These are phyloP conservation scores for Kwoniella mangroviensis DNA, from an alignment of 768 basidiomycete genomes.

Conservation along the genomic window DNA sequence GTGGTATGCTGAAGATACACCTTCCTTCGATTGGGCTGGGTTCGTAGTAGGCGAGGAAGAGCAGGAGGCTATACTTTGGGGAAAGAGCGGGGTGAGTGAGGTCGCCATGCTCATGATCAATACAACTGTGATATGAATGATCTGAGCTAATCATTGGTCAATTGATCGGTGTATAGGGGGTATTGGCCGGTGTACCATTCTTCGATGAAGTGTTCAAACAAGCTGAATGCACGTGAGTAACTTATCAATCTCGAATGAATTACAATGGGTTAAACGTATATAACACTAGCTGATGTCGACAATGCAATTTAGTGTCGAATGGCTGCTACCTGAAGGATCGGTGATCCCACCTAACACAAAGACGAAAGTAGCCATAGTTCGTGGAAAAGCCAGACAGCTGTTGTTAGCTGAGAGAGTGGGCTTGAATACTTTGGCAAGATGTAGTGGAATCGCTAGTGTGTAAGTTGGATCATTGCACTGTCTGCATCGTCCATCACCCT, in stretches of 20 bases:
- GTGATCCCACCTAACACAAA: slow-evolving; percentile 70
- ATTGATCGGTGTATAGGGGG: slow-evolving; percentile 56
- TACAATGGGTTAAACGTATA: neutral
- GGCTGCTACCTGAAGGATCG: slow-evolving; percentile 87
- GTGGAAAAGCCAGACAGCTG: slow-evolving; percentile 82
- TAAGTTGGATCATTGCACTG: slow-evolving; percentile 58
- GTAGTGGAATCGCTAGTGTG: slow-evolving; percentile 96
- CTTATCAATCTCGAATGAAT: neutral
- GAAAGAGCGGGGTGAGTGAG: slow-evolving; percentile 77
- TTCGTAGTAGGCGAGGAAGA: slow-evolving; percentile 91
- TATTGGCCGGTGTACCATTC: slow-evolving; percentile 94
- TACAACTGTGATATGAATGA: too few relatives aligned
- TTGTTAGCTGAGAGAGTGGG: slow-evolving; percentile 91
- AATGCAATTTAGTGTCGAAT: slow-evolving; percentile 73
- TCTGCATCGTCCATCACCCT: too few relatives aligned
- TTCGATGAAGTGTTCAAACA: slow-evolving; percentile 89
- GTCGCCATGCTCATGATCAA: neutral
- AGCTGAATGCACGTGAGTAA: slow-evolving; percentile 82
- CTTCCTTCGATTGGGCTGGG: slow-evolving; percentile 94
- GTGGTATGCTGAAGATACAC: slow-evolving; percentile 93
- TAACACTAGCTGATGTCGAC: neutral
- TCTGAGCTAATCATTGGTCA: neutral
- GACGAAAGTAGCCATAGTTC: slow-evolving; percentile 78
- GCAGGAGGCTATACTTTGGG: slow-evolving; percentile 84
- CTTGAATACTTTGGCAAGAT: slow-evolving; percentile 88